Conservation (phyloP, 2,329 filamentous ascomycete genomes). For the Pseudocercospora musae region DNA sequence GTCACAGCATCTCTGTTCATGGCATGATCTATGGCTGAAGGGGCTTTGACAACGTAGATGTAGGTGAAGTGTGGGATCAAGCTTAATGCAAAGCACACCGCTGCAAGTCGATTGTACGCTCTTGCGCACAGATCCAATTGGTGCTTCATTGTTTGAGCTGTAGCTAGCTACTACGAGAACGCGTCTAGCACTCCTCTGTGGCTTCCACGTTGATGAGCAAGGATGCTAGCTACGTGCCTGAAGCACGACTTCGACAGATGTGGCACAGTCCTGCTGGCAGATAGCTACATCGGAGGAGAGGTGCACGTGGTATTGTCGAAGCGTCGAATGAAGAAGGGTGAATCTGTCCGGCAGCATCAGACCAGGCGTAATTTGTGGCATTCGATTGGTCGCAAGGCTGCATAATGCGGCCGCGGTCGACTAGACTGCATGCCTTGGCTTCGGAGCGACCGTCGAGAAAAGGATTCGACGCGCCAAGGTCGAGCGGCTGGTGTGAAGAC, state of each 20-base stretch:
- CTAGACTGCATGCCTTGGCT: constrained; percentile 3
- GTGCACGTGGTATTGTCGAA: not conserved
- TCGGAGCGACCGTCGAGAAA: constrained; percentile 4
- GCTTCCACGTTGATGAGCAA: not conserved
- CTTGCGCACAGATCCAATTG: not conserved
- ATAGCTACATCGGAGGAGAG: not conserved
- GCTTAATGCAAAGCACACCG: not conserved
- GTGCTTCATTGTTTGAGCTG: not conserved
- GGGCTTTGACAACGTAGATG: not conserved
- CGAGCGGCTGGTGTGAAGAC: constrained; percentile 1
- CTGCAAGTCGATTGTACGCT: not conserved
- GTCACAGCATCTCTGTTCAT: not conserved
- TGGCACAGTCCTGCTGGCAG: not conserved
- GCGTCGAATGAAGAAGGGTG: not conserved
- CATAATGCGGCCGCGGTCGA: not conserved
- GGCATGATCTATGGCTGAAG: not conserved
- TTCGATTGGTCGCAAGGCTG: not conserved
- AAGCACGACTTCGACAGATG: not conserved
- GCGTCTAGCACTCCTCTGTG: not conserved
- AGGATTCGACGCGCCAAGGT: not conserved
- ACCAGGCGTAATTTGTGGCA: not conserved
- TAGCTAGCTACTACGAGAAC: not conserved
- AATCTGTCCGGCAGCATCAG: not conserved
- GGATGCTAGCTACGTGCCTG: not conserved
- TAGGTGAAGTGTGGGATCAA: not conserved